Evolutionary conservation across 148 eudicot genomes (phyloP), one percentile per base, ranked within the genome.

Genomic region (Beta vulgaris): DNA sequence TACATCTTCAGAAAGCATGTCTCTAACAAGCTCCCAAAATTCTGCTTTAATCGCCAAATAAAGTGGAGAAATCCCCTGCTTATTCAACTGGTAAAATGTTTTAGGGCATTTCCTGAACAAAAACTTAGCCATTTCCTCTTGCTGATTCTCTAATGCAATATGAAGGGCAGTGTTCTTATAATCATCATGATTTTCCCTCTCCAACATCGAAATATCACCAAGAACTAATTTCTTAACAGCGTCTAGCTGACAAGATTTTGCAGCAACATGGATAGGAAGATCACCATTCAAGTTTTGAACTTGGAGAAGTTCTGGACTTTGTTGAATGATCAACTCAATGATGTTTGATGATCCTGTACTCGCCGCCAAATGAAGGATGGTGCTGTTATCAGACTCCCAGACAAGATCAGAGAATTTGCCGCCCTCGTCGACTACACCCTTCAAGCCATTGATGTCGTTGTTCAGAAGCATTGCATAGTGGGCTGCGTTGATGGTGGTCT

Each of bases 201-300:
- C 34, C 77, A 81, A 28, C 73, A 76, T 72, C 32, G 35, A 6
- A 23, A 39, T 21, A 63, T 12, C 54, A 28, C 1, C 3, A 0
- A 5, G 6, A 4, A 74, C 18, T 61, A 81, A 29, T 3, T 1
- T 29, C 3, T 0, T 4, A 14, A 76, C 58, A 0, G 72, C 37
- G 2, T 1, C 10, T 11, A 16, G 14, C 36, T 81, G 68, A 23
- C 80, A 72, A 2, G 73, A 68, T 54, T 73, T 63, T 16, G 63
- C 77, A 1, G 83, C 80, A 3, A 67, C 80, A 65, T 81, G 83
- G 18, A 81, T 25, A n/a, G 83, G 71, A 14, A 72, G 73, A 48
- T 81, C 83, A n/a, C 64, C 77, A 19, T 29, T 66, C 4, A 70
- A 48, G 57, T 81, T 77, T 1, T 8, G 26, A 19, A 25, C 15